Percentiles rank a stretch among this genome's conserved stretches.
Conservation (phyloP, 75 land plant genomes). For the Isoetes taiwanensis region DNA sequence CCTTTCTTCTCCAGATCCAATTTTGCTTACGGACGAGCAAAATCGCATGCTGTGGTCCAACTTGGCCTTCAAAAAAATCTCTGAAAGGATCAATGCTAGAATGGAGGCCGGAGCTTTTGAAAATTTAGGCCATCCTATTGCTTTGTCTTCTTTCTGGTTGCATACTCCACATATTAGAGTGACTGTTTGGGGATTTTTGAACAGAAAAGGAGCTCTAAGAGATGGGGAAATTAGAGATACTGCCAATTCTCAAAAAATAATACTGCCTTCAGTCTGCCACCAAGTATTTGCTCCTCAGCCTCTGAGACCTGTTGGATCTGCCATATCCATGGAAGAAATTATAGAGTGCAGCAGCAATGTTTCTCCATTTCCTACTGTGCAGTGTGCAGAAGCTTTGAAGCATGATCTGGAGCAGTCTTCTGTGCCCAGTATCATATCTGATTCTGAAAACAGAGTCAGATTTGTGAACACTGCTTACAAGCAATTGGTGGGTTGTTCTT, state of each 20-base stretch:
- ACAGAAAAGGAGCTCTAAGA: no score
- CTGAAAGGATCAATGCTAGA: no score
- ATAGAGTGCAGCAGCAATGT: neutral
- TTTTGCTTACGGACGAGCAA: constrained; percentile 17
- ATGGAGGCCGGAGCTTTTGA: no score
- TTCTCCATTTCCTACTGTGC: neutral
- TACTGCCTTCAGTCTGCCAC: no score
- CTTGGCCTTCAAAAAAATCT: constrained; percentile 5
- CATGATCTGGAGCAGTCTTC: constrained; percentile 46
- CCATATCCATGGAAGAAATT: constrained; percentile 40
- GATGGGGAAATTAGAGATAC: no score
- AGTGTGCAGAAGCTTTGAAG: constrained; percentile 39
- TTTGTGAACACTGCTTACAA: constrained; percentile 82
- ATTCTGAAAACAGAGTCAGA: constrained; percentile 46
- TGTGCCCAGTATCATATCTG: constrained; percentile 62
- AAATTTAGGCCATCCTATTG: no score
- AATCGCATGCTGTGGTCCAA: constrained; percentile 16
- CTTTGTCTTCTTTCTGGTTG: no score
- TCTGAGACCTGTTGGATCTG: constrained; percentile 62
- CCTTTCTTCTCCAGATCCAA: constrained; percentile 12
- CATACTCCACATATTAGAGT: no score
- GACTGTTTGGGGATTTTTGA: no score
- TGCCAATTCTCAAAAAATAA: no score
- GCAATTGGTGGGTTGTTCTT: constrained; percentile 71
- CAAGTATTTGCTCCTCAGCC: constrained; percentile 68